phyloP scores from a whole-genome alignment of 768 basidiomycete genomes.

The Nidula microcarpa region DNA sequence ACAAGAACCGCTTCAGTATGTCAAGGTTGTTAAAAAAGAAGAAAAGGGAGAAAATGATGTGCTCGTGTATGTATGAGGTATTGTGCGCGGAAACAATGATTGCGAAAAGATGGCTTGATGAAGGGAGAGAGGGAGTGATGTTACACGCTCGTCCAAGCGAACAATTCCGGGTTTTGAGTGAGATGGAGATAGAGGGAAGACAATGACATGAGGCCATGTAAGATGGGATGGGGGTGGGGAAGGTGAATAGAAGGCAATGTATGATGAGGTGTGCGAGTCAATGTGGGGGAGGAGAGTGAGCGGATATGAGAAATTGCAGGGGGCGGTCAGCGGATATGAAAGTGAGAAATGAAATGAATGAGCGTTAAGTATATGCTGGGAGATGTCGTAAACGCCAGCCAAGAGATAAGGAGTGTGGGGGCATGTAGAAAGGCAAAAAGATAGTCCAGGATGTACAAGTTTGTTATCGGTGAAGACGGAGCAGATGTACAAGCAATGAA shows the following conservation, averaged over 20 bases:
- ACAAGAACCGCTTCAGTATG: constrained; percentile 1
- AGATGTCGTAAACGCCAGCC: constrained; percentile 1
- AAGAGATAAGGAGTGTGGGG: neutral
- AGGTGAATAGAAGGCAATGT: neutral
- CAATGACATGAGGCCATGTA: too few relatives aligned
- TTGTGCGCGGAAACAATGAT: too few relatives aligned
- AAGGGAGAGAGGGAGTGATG: neutral
- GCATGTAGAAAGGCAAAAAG: too few relatives aligned
- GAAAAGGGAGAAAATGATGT: neutral
- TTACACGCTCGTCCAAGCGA: constrained; percentile 39
- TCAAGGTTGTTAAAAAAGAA: constrained; percentile 1
- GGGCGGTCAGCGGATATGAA: neutral
- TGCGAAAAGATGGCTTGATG: too few relatives aligned
- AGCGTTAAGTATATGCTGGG: neutral
- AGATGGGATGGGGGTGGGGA: constrained; percentile 1
- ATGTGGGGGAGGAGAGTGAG: constrained; percentile 2
- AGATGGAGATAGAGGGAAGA: constrained; percentile 4
- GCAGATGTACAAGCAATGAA: neutral
- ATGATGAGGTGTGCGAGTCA: neutral
- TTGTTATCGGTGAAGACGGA: too few relatives aligned
- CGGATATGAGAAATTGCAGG: neutral
- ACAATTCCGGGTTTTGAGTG: constrained; percentile 18
- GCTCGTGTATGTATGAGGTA: neutral
- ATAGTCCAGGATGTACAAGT: too few relatives aligned
- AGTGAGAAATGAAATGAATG: neutral